Percentiles rank a stretch among this genome's conserved stretches.
phyloP scores from a whole-genome alignment of 2,329 filamentous ascomycete species.

The Ceratocystis variospora region DNA sequence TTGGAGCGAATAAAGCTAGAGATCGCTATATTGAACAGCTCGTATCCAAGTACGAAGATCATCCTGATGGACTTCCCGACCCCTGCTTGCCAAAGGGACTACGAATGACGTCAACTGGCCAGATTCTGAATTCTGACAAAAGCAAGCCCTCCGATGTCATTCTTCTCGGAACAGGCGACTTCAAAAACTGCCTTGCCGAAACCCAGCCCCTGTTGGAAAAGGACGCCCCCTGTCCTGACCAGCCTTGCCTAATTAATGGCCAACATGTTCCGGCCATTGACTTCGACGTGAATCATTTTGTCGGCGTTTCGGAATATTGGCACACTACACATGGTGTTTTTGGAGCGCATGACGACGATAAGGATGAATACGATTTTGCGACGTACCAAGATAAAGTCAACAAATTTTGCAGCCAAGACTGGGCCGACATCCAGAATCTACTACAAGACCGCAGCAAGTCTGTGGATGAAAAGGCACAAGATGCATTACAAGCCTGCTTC shows the following conservation, averaged over 20 bases:
- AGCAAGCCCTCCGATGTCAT: slow-evolving; percentile 30
- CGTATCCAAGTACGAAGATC: slow-evolving; percentile 48
- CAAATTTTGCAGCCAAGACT: slow-evolving; percentile 73
- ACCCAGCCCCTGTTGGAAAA: slow-evolving; percentile 84
- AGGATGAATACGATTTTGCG: slow-evolving; percentile 47
- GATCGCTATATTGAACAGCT: slow-evolving; percentile 69
- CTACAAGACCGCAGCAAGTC: slow-evolving; percentile 55
- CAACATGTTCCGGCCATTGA: slow-evolving; percentile 91
- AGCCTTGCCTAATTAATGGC: slow-evolving; percentile 80
- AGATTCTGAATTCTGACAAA: slow-evolving; percentile 31
- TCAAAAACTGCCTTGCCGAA: slow-evolving; percentile 66
- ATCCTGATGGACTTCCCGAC: slow-evolving; percentile 61
- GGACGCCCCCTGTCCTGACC: slow-evolving; percentile 66
- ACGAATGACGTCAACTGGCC: slow-evolving; percentile 58
- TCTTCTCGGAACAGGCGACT: slow-evolving; percentile 72
- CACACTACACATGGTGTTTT: slow-evolving; percentile 96
- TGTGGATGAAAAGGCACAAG: slow-evolving; percentile 62
- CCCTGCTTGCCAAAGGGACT: slow-evolving; percentile 77
- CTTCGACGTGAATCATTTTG: slow-evolving; percentile 93
- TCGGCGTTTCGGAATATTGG: slow-evolving; percentile 97
- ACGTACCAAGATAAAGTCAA: slow-evolving; percentile 77
- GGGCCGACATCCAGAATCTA: slow-evolving; percentile 58
- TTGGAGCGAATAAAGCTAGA: slow-evolving; percentile 89
- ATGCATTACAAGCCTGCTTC: slow-evolving; percentile 82
- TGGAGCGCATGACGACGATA: slow-evolving; percentile 40